These are phyloP conservation scores for Fusarium papillatum DNA, from an alignment of 2,329 filamentous ascomycete species.

Conservation along the genomic window DNA sequence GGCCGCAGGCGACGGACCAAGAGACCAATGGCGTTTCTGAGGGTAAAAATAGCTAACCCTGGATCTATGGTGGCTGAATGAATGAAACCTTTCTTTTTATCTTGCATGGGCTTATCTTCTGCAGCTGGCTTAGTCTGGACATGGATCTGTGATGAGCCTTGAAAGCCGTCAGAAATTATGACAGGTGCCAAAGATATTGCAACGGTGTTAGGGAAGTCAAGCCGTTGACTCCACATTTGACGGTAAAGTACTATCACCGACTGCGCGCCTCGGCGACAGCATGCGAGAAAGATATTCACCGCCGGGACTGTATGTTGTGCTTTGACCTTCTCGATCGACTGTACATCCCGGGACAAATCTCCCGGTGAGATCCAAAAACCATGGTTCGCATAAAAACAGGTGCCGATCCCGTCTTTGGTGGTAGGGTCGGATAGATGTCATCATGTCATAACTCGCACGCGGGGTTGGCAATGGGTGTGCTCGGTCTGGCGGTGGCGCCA, in stretches of 20 bases:
- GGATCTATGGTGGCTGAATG: background rate
- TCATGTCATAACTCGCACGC: slow-evolving; percentile 20
- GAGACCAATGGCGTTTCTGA: background rate
- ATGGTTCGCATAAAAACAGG: slow-evolving; percentile 4
- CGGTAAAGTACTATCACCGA: background rate
- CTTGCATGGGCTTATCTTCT: background rate
- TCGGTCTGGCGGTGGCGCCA: slow-evolving; percentile 17
- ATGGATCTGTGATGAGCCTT: background rate
- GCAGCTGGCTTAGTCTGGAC: background rate
- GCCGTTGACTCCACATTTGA: background rate
- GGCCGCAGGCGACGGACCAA: background rate
- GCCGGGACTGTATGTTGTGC: no score
- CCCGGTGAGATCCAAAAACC: slow-evolving; percentile 16
- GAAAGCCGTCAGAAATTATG: background rate
- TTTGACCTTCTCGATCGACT: slow-evolving; percentile 29
- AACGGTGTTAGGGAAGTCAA: background rate
- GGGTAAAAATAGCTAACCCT: no score
- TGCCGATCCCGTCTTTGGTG: background rate
- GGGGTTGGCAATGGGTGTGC: slow-evolving; percentile 20
- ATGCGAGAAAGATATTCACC: background rate
- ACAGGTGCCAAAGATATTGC: background rate
- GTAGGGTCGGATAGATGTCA: slow-evolving; percentile 17
- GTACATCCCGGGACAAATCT: slow-evolving; percentile 26
- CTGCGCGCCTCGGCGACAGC: background rate
- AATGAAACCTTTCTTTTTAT: background rate